Percentiles rank a stretch among this genome's conserved stretches.
These are phyloP conservation scores for Chaetoceros tenuissimus DNA, from an alignment of 108 stramenopile species.

Conservation along the genomic window DNA sequence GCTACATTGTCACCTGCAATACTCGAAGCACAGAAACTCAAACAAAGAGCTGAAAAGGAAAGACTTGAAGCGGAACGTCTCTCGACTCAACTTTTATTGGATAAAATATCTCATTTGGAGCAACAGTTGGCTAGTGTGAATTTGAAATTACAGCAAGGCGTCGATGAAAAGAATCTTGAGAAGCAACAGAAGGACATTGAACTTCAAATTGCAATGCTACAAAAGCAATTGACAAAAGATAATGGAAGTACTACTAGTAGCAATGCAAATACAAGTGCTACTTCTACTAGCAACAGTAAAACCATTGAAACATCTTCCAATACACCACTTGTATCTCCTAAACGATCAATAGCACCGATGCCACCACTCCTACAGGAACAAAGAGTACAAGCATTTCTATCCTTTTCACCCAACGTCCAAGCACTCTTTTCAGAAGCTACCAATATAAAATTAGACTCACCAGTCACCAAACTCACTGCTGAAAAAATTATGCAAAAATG, in stretches of 20 bases:
- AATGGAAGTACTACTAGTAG: background rate
- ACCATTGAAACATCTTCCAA: background rate
- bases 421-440: background rate
- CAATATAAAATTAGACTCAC: background rate
- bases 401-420: background rate
- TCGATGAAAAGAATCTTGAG: slow-evolving; percentile 15
- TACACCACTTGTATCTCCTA: background rate
- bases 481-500: background rate
- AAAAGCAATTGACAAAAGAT: background rate
- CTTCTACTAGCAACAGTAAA: background rate
- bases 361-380: background rate
- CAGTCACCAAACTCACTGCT: background rate
- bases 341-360: background rate
- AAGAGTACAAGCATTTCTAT: background rate
- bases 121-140: slow-evolving; percentile 19
- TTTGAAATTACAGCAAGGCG: background rate
- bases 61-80: slow-evolving; percentile 49
- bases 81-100: slow-evolving; percentile 29
- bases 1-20: too few relatives aligned
- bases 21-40: slow-evolving; percentile 30
- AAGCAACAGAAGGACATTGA: slow-evolving; percentile 6
- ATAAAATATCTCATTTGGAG: slow-evolving; percentile 43
- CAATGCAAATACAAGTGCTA: background rate
- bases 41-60: slow-evolving; percentile 34
- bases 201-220: background rate